Percentiles rank a stretch among this genome's conserved stretches.
phyloP scores from a whole-genome alignment of 106 monocot species.

The Platanthera zijinensis region DNA sequence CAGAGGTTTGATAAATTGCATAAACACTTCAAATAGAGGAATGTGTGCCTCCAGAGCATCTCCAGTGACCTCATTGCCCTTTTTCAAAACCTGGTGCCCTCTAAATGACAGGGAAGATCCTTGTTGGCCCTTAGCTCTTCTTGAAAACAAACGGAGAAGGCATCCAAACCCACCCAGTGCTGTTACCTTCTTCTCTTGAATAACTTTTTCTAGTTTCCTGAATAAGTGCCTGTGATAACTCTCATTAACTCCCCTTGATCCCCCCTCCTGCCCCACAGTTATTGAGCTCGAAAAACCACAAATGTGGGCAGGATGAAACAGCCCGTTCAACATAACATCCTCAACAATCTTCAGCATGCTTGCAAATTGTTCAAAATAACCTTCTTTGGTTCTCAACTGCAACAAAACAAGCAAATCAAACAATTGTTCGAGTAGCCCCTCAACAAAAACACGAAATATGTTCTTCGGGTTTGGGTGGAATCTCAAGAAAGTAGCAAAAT shows the following conservation, averaged over 20 bases:
- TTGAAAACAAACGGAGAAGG: conserved; percentile 54
- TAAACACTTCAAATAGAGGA: conserved; percentile 72
- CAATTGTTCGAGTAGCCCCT: conserved; percentile 54
- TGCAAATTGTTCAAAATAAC: conserved; percentile 13
- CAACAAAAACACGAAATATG: conserved; percentile 70
- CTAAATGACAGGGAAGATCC: conserved; percentile 19
- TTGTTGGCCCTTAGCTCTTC: conserved; percentile 28
- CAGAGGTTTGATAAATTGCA: conserved; percentile 71
- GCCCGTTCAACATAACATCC: conserved; percentile 58
- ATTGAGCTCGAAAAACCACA: conserved; percentile 52
- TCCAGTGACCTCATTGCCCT: conserved; percentile 19
- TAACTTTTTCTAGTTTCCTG: conserved; percentile 40
- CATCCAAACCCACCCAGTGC: conserved; percentile 54
- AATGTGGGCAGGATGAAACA: conserved; percentile 82
- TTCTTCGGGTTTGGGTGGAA: conserved; percentile 67
- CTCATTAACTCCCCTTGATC: conserved; percentile 24
- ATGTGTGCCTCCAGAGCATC: conserved; percentile 30
- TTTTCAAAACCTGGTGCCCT: conserved; percentile 7
- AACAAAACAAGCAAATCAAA: conserved; percentile 61
- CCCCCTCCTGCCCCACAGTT: conserved; percentile 13
- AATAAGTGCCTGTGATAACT: conserved; percentile 72
- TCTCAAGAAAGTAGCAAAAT: conserved; percentile 58
- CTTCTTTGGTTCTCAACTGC: conserved; percentile 15
- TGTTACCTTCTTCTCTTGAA: conserved; percentile 45
- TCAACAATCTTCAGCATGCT: conserved; percentile 40